Evolutionary conservation across 768 basidiomycete genomes (phyloP).

Genomic region (Austroboletus eburneus): DNA sequence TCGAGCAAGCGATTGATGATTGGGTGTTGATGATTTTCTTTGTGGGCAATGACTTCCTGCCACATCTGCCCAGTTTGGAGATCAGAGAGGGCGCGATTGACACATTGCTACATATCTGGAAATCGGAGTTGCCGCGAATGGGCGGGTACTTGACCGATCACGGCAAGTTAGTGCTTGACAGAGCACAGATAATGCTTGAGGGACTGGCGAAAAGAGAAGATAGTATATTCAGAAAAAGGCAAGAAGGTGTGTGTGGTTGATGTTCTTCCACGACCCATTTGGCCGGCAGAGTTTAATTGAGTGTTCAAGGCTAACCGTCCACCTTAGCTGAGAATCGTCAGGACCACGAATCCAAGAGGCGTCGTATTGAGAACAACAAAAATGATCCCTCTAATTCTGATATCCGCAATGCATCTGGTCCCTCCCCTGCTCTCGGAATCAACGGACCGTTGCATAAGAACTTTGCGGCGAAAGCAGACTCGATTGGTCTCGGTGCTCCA

Average conservation of each 20-base stretch:
- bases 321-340: conserved; percentile 86
- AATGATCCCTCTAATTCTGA: conserved; percentile 41
- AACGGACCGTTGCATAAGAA: conserved; percentile 42
- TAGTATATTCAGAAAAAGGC: conserved; percentile 88
- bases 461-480: conserved; percentile 74
- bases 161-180: conserved; percentile 77
- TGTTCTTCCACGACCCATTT: conserved; percentile 7
- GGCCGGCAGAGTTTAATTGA: conserved; percentile 3
- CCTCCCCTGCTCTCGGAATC: conserved; percentile 29
- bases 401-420: conserved; percentile 28
- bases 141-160: conserved; percentile 96
- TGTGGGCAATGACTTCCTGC: conserved; percentile 97
- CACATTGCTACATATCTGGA: conserved; percentile 94
- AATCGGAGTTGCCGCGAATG: conserved; percentile 88
- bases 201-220: conserved; percentile 93
- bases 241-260: conserved; percentile 69
- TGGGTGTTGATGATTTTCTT: conserved; percentile 99
- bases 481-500: conserved; percentile 68
- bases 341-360: conserved; percentile 85
- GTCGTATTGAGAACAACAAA: conserved; percentile 53
- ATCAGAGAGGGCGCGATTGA: conserved; percentile 99
- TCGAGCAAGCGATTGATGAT: conserved; percentile 98
- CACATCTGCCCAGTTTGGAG: conserved; percentile 96
- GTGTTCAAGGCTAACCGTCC: conserved; percentile 12
- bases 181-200: conserved; percentile 93